Base-by-base conservation (phyloP, 257 asterid species). In the Verbascum thapsus region DNA sequence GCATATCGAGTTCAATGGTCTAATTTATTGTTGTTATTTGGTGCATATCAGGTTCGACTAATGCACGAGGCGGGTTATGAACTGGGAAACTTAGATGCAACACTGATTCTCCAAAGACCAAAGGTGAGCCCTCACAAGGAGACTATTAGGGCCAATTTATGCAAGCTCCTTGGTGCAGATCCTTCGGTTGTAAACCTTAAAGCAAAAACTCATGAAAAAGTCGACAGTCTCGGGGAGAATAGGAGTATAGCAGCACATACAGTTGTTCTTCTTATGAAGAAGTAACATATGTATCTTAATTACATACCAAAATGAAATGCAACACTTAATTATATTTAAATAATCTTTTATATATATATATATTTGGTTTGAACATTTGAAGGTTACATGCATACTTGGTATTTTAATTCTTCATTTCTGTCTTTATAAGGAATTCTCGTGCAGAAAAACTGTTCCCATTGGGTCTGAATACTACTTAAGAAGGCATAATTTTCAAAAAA, bases 161-260 rank as follows among this genome's bases (percentile, higher is more conserved):
- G 96, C 62, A 58, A 87, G 73, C 85, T 92, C 38, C 85, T 89
- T 4, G 91, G 94, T 10, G 96, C 96, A 2, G 95, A 92, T 66
- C 94, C 90, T 51, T 72, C 90, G 0, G 95, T 68, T 12, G 96
- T 92, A 37, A 92, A 92, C 74, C 79, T 92, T 50, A 92, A 92
- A 76, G 97, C 99, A 8, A 92, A 89, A 74, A 92, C 99, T 55
- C 99, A 92, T 34, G 99, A 92, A 80, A 92, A 87, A 67, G 99
- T 92, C 5, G 99, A 92, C 59, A 92, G 99, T 70, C 96, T 89
- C 1, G 99, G 97, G 64, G 99, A 92, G 78, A 92, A 92, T 58
- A 77, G 99, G 71, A 92, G 97, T 64, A 92, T 92, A 48, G 97
- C 99, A 5, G 96, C 99, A 13, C 97, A 92, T 57, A 92, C 96